Conservation (phyloP, 345 rosid genomes). For the Citrus inodora region DNA sequence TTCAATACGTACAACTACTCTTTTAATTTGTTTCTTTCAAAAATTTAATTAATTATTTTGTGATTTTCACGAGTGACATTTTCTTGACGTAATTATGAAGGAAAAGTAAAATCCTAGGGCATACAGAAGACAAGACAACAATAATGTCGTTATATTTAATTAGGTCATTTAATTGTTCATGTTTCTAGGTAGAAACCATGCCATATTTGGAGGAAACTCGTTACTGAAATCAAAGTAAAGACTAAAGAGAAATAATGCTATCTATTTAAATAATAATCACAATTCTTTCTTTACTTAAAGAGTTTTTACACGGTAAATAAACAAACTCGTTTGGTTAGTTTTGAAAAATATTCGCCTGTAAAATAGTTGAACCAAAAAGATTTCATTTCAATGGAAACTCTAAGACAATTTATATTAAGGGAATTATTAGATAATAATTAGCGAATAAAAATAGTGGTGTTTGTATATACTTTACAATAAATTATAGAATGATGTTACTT, state of each 20-base stretch:
- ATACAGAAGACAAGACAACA: not conserved
- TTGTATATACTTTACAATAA: no score
- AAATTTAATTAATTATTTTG: not conserved
- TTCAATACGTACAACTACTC: constrained; percentile 8
- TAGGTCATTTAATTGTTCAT: not conserved
- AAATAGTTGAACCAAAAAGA: no score
- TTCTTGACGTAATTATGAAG: constrained; percentile 24
- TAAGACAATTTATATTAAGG: no score
- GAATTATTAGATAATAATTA: no score
- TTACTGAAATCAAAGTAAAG: constrained; percentile 22
- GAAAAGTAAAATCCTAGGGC: not conserved
- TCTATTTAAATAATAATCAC: not conserved
- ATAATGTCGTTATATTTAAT: not conserved
- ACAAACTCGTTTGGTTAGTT: no score
- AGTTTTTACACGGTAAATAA: no score
- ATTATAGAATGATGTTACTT: no score
- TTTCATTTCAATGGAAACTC: no score
- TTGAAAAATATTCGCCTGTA: no score
- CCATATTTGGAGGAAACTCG: constrained; percentile 18
- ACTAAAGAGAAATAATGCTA: no score
- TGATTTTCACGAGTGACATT: constrained; percentile 2
- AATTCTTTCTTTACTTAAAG: no score
- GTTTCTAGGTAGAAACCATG: constrained; percentile 29
- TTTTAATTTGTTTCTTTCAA: not conserved
- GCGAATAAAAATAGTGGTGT: no score